Conservation (phyloP, 345 rosid species). For the Lepidium aucheri region DNA sequence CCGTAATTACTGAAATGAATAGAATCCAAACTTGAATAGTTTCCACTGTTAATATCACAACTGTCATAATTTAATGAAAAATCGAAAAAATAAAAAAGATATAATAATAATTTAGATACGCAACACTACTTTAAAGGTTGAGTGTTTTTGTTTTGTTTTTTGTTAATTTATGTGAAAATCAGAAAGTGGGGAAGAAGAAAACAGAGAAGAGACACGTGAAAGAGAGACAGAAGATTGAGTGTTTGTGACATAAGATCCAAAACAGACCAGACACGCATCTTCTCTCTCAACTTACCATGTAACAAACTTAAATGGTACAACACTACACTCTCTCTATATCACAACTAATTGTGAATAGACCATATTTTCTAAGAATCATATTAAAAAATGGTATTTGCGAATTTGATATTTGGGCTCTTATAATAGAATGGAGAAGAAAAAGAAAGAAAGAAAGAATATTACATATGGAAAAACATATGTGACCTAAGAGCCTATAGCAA, state of each 20-base stretch:
- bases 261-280: conserved; percentile 10
- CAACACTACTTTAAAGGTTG: not conserved
- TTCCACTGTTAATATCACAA: not conserved
- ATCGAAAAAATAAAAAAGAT: not conserved
- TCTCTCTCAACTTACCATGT: conserved; percentile 14
- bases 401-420: not conserved
- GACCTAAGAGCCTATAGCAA: conserved; percentile 15
- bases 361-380: not conserved
- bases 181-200: conserved; percentile 22
- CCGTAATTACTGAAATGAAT: conserved; percentile 9
- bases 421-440: not conserved
- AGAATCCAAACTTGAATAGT: not conserved
- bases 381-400: not conserved
- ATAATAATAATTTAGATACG: not conserved
- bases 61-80: too few relatives aligned
- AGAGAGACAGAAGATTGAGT: conserved; percentile 17
- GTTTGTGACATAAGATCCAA: conserved; percentile 18
- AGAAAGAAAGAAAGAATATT: conserved; percentile 16
- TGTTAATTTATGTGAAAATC: not conserved
- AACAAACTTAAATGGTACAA: not conserved
- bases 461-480: conserved; percentile 17
- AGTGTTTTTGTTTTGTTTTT: not conserved
- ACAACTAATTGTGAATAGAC: not conserved
- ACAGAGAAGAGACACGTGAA: conserved; percentile 22
- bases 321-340: not conserved